These are phyloP conservation scores for Dioscorea alata DNA, from an alignment of 106 monocot species.

Conservation along the genomic window DNA sequence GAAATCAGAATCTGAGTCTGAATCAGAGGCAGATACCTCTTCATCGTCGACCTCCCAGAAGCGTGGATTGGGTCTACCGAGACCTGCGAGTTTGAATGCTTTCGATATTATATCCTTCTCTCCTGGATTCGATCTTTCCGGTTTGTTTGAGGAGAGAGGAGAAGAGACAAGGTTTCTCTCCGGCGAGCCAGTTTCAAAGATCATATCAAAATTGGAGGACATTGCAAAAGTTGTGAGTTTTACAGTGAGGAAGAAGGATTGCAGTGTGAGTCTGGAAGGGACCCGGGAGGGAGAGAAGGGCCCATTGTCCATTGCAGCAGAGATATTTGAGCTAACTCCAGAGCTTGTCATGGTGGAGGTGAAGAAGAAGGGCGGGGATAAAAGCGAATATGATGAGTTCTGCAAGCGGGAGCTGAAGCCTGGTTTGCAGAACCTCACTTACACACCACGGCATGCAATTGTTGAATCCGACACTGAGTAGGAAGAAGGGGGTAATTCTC, in stretches of 20 bases:
- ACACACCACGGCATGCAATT: neutral
- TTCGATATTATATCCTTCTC: slow-evolving; percentile 33
- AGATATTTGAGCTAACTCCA: slow-evolving; percentile 31
- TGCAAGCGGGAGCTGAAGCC: slow-evolving; percentile 29
- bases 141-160: slow-evolving; percentile 24
- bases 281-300: slow-evolving; percentile 19
- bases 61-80: slow-evolving; percentile 9
- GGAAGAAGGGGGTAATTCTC: neutral
- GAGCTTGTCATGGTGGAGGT: slow-evolving; percentile 16
- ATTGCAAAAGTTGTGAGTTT: slow-evolving; percentile 20
- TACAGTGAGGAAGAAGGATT: slow-evolving; percentile 27
- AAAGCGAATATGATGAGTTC: slow-evolving; percentile 19
- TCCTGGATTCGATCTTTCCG: slow-evolving; percentile 20
- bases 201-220: slow-evolving; percentile 28
- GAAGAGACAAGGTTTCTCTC: slow-evolving; percentile 26
- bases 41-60: neutral
- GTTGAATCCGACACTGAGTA: slow-evolving; percentile 11
- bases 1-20: slow-evolving; percentile 8
- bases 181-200: slow-evolving; percentile 14
- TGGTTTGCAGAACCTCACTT: slow-evolving; percentile 19
- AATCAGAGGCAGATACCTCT: slow-evolving; percentile 8
- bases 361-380: slow-evolving; percentile 28
- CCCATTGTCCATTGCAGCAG: slow-evolving; percentile 13
- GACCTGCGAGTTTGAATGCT: slow-evolving; percentile 27
- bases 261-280: slow-evolving; percentile 21